These are phyloP conservation scores for Paramecium tetraurelia DNA, from an alignment of 73 alveolate genomes.

Conservation along the genomic window DNA sequence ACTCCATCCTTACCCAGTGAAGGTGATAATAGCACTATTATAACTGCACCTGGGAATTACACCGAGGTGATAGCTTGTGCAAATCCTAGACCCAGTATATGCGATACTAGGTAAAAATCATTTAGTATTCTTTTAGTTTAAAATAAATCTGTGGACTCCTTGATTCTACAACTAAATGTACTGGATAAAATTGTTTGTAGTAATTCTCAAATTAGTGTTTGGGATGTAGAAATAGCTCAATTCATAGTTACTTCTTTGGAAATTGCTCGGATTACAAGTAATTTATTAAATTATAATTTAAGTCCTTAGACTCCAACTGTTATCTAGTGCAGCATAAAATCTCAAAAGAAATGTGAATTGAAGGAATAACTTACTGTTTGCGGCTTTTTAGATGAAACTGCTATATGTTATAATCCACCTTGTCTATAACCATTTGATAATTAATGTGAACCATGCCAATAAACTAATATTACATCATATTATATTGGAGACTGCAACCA, in stretches of 20 bases:
- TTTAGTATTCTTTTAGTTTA: neutral
- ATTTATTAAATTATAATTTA: neutral
- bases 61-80: neutral
- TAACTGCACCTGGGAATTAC: neutral
- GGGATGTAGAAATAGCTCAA: neutral
- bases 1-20: neutral
- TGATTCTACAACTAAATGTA: neutral
- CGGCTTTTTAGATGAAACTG: neutral
- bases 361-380: neutral
- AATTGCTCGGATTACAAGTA: constrained; percentile 14
- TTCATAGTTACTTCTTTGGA: neutral
- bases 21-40: neutral
- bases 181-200: neutral
- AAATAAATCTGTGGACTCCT: neutral
- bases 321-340: neutral
- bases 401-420: constrained; percentile 6
- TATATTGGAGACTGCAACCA: neutral
- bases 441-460: neutral
- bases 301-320: neutral
- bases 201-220: neutral
- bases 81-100: constrained; percentile 13
- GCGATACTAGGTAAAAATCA: neutral
- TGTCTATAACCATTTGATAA: neutral
- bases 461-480: neutral
- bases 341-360: neutral